These are phyloP conservation scores for Pythium apleroticum DNA, from an alignment of 352 stramenopile genomes.

Conservation along the genomic window DNA sequence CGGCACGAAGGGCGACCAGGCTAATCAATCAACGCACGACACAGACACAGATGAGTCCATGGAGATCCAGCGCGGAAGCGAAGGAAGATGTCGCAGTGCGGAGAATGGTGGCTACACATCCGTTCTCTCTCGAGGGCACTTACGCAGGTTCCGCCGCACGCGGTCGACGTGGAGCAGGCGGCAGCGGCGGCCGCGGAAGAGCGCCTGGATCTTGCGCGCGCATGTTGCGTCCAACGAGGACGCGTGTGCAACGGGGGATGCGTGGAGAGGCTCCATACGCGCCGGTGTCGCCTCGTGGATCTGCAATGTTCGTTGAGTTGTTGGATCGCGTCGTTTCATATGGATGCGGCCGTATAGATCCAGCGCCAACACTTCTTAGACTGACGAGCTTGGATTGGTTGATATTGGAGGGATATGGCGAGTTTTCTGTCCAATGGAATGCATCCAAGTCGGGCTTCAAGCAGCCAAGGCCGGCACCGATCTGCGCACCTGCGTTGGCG, in stretches of 20 bases:
- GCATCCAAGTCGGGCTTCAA: slow-evolving; percentile 7
- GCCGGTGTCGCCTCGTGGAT: too few relatives aligned
- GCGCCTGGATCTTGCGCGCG: slow-evolving; percentile 51
- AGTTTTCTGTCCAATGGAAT: slow-evolving; percentile 3
- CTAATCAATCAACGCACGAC: slow-evolving; percentile 25
- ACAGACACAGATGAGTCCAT: not conserved
- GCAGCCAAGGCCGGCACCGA: slow-evolving; percentile 5
- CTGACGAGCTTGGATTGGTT: not conserved
- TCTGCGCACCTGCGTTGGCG: slow-evolving; percentile 3
- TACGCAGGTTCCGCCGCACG: slow-evolving; percentile 52
- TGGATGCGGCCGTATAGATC: slow-evolving; percentile 2
- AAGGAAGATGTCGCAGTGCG: not conserved
- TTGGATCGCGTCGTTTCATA: slow-evolving; percentile 12
- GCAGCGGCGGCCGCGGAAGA: slow-evolving; percentile 53
- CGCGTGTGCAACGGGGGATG: not conserved
- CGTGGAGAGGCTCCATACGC: not conserved
- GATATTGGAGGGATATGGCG: not conserved
- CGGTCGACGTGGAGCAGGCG: slow-evolving; percentile 55
- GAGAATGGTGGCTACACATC: slow-evolving; percentile 1
- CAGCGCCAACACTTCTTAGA: not conserved
- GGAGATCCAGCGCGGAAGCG: not conserved
- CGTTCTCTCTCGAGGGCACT: slow-evolving; percentile 1
- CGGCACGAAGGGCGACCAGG: slow-evolving; percentile 70
- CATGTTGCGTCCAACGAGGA: not conserved
- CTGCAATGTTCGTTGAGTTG: not conserved